A percentile compares a stretch with the other conserved stretches of the same genome.
Evolutionary conservation across 495 filamentous ascomycete genomes (phyloP).

Genomic region (Trichocladium uniseriatum): DNA sequence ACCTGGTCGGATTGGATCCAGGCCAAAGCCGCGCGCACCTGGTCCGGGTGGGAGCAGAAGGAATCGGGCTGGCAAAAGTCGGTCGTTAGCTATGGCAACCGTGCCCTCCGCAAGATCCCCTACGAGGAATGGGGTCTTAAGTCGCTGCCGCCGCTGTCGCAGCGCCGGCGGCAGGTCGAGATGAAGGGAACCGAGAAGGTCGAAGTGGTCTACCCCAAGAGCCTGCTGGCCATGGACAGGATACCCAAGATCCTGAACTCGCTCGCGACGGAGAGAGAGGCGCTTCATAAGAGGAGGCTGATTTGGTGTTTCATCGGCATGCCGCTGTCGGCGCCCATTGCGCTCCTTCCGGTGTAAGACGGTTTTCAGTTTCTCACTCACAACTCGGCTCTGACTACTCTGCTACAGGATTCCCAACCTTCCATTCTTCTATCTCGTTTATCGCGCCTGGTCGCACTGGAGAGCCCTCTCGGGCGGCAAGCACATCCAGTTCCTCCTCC

Average conservation of each 20-base stretch:
- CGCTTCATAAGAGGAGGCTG: constrained; percentile 64
- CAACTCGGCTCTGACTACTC: background rate
- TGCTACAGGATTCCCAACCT: constrained; percentile 70
- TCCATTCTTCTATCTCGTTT: constrained; percentile 94
- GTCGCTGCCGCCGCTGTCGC: constrained; percentile 76
- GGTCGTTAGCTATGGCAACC: constrained; percentile 78
- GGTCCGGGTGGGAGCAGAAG: constrained; percentile 77
- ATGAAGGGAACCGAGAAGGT: constrained; percentile 55
- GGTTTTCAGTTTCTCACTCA: constrained; percentile 22
- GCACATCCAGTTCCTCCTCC: constrained; percentile 71
- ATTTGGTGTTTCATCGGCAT: constrained; percentile 72
- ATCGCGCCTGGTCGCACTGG: constrained; percentile 63
- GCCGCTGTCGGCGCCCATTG: constrained; percentile 77
- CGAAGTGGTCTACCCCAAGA: constrained; percentile 67
- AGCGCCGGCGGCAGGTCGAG: constrained; percentile 52
- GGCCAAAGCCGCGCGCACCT: constrained; percentile 59
- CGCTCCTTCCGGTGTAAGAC: constrained; percentile 76
- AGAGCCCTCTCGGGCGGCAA: constrained; percentile 72
- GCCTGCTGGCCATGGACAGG: constrained; percentile 52
- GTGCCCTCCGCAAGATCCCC: constrained; percentile 73
- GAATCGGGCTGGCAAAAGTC: constrained; percentile 79
- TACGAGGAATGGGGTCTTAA: constrained; percentile 97
- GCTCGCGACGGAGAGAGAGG: constrained; percentile 70
- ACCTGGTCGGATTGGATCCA: constrained; percentile 56
- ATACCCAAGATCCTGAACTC: constrained; percentile 51